phyloP scores from a whole-genome alignment of 345 rosid species.

The Pistacia vera region DNA sequence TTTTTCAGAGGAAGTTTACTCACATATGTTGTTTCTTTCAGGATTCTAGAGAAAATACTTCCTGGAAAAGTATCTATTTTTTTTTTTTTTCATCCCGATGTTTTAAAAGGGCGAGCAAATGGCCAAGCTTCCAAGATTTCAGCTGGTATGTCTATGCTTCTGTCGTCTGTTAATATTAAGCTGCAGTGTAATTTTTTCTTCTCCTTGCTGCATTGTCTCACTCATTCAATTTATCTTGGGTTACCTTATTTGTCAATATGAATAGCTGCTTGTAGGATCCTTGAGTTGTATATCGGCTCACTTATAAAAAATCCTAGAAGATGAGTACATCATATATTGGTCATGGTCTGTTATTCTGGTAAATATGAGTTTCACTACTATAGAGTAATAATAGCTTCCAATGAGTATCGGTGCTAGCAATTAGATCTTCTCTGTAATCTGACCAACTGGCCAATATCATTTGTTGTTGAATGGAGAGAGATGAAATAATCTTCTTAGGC shows the following conservation, averaged over 20 bases:
- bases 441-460: too few relatives aligned
- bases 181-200: neutral
- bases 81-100: neutral
- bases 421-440: too few relatives aligned
- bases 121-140: neutral
- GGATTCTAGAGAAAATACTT: neutral
- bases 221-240: neutral
- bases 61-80: neutral
- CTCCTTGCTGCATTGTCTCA: neutral
- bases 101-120: neutral
- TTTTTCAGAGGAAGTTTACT: neutral
- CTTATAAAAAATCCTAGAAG: too few relatives aligned
- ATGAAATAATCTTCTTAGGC: too few relatives aligned
- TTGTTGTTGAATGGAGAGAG: too few relatives aligned
- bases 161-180: neutral
- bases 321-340: too few relatives aligned
- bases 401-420: too few relatives aligned
- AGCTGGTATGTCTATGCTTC: neutral
- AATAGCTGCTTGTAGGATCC: neutral
- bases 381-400: too few relatives aligned
- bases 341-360: too few relatives aligned
- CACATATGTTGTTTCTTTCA: neutral
- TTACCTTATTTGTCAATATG: too few relatives aligned
- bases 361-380: too few relatives aligned
- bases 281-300: too few relatives aligned